Evolutionary conservation across 2,329 filamentous ascomycete species (phyloP).

Genomic region (Scytalidium sp.): DNA sequence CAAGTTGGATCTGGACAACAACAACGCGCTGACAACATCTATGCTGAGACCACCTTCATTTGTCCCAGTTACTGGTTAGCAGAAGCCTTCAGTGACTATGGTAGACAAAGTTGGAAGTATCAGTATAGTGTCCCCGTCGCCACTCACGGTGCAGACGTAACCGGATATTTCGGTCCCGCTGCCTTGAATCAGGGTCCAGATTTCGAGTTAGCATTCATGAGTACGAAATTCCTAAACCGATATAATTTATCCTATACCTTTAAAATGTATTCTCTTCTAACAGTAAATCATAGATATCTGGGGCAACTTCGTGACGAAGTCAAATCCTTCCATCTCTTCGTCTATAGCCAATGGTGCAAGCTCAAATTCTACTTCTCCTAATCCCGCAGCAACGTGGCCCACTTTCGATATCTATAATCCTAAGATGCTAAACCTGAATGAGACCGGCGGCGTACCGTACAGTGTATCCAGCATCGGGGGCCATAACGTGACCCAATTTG

Average conservation of each 20-base stretch:
- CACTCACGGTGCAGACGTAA: slow-evolving; percentile 30
- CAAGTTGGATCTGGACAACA: slow-evolving; percentile 43
- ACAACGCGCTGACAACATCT: slow-evolving; percentile 46
- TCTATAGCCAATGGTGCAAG: slow-evolving; percentile 9
- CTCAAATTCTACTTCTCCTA: slow-evolving; percentile 1
- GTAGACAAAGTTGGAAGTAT: slow-evolving; percentile 36
- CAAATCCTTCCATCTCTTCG: slow-evolving; percentile 8
- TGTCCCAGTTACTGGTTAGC: slow-evolving; percentile 52
- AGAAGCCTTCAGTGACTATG: slow-evolving; percentile 35
- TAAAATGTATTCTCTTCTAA: background rate
- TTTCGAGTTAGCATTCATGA: slow-evolving; percentile 8
- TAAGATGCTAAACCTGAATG: slow-evolving; percentile 10
- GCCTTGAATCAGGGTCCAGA: slow-evolving; percentile 4
- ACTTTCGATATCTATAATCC: slow-evolving; percentile 1
- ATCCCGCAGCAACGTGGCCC: slow-evolving; percentile 8
- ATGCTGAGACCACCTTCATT: slow-evolving; percentile 49
- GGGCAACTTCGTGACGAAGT: slow-evolving; percentile 10
- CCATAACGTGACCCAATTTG: background rate
- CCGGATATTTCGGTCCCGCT: slow-evolving; percentile 23
- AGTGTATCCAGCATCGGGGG: slow-evolving; percentile 1
- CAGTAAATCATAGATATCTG: slow-evolving; percentile 9
- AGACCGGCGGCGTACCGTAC: slow-evolving; percentile 7
- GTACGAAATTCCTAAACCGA: slow-evolving; percentile 6
- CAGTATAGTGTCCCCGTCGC: slow-evolving; percentile 38
- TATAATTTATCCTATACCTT: background rate